Percentiles rank a stretch among this genome's conserved stretches.
Conservation (phyloP, 192 early-diverging fungal genomes). For the Backusella tarrabulga region DNA sequence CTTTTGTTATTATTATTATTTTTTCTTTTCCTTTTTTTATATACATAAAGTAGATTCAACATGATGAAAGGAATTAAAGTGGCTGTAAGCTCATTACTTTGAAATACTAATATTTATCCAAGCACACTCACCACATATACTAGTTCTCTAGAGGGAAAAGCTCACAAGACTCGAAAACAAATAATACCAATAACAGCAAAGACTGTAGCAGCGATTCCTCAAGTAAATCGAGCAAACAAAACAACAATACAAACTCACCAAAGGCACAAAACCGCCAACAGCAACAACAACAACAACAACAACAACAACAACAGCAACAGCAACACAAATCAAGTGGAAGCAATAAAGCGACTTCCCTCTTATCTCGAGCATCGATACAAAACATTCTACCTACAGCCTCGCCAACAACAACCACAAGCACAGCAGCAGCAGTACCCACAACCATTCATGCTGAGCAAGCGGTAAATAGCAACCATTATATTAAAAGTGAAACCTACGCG, state of each 20-base stretch:
- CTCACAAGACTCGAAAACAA: not conserved
- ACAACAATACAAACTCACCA: not conserved
- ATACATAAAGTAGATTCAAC: not conserved
- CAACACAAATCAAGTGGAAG: not conserved
- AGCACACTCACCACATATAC: not conserved
- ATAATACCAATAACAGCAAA: not conserved
- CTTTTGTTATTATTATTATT: not conserved
- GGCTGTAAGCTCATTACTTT: constrained; percentile 12
- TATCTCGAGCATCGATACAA: constrained; percentile 12
- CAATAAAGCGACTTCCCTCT: not conserved
- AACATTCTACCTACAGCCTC: not conserved
- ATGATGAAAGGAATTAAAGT: constrained; percentile 38
- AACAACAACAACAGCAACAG: not conserved
- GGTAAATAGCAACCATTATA: not conserved
- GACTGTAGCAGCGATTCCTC: not conserved
- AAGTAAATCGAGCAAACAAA: not conserved
- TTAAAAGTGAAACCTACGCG: not conserved
- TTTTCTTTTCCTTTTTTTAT: not conserved
- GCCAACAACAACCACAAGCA: not conserved
- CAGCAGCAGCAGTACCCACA: not conserved
- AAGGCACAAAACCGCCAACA: not conserved
- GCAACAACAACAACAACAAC: not conserved
- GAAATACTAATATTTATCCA: not conserved
- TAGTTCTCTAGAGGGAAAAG: not conserved
- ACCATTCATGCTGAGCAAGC: not conserved